Evolutionary conservation across 2,329 filamentous ascomycete species (phyloP).

Genomic region (Calonectria henricotiae): DNA sequence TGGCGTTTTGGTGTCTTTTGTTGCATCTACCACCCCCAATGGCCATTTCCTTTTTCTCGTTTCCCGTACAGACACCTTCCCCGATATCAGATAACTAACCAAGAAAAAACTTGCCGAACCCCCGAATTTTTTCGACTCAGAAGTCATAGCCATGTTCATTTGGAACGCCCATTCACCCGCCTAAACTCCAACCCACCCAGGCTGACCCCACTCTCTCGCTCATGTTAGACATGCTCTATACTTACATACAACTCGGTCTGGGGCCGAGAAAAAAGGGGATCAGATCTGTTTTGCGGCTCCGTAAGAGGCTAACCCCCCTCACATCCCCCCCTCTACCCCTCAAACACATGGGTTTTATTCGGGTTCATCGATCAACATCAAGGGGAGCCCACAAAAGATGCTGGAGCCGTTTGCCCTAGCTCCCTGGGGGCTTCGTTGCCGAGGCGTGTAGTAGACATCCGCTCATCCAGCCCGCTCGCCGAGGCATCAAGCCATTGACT

Average conservation of each 20-base stretch:
- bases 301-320: slow-evolving; percentile 11
- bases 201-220: slow-evolving; percentile 15
- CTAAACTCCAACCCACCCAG: slow-evolving; percentile 15
- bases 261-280: slow-evolving; percentile 42
- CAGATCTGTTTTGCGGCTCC: slow-evolving; percentile 44
- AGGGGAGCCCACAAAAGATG: slow-evolving; percentile 21
- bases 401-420: slow-evolving; percentile 50
- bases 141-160: neutral
- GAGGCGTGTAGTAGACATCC: slow-evolving; percentile 39
- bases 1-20: neutral
- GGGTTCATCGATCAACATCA: slow-evolving; percentile 10
- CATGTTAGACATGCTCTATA: slow-evolving; percentile 23
- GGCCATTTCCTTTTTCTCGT: neutral
- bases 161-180: slow-evolving; percentile 16
- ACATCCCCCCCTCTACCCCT: neutral
- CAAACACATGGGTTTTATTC: slow-evolving; percentile 24
- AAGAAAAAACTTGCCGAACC: slow-evolving; percentile 32
- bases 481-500: slow-evolving; percentile 33
- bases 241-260: slow-evolving; percentile 45
- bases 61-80: neutral
- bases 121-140: slow-evolving; percentile 29
- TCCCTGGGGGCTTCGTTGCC: slow-evolving; percentile 31
- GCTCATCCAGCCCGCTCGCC: slow-evolving; percentile 41
- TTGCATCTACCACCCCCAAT: slow-evolving; percentile 5
- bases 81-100: slow-evolving; percentile 16